phyloP scores from a whole-genome alignment of 768 basidiomycete genomes.

The Lactarius vividus region DNA sequence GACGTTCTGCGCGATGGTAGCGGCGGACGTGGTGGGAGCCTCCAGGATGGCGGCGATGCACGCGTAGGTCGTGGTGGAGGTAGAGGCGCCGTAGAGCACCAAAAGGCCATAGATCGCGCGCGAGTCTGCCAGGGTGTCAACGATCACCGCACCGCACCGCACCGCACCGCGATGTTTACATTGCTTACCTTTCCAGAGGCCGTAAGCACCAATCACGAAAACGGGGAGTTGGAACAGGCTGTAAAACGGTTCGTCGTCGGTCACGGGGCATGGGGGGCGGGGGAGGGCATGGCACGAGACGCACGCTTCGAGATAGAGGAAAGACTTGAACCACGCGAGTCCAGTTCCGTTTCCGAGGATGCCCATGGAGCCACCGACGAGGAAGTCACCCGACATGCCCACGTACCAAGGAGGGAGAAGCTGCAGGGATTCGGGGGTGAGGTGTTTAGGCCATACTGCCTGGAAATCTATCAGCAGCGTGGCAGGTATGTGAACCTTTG shows the following conservation, averaged over 20 bases:
- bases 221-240: slow-evolving; percentile 75
- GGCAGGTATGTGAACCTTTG: slow-evolving; percentile 62
- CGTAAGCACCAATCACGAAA: slow-evolving; percentile 65
- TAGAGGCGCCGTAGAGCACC: slow-evolving; percentile 72
- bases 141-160: no score
- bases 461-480: slow-evolving; percentile 73
- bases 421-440: slow-evolving; percentile 49
- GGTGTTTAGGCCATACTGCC: slow-evolving; percentile 51
- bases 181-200: slow-evolving; percentile 52
- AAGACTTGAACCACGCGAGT: slow-evolving; percentile 63
- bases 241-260: not conserved
- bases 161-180: not conserved
- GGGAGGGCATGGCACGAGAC: slow-evolving; percentile 28
- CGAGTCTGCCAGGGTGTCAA: slow-evolving; percentile 40
- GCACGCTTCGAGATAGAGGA: slow-evolving; percentile 60
- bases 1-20: slow-evolving; percentile 35
- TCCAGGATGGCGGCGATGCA: slow-evolving; percentile 62
- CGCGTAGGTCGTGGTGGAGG: slow-evolving; percentile 73
- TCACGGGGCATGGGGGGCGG: no score
- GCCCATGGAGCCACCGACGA: slow-evolving; percentile 54
- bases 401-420: slow-evolving; percentile 51
- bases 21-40: slow-evolving; percentile 42
- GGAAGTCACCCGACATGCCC: slow-evolving; percentile 60
- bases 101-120: slow-evolving; percentile 59
- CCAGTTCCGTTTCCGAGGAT: slow-evolving; percentile 35